Base-by-base conservation (phyloP, 2,329 filamentous ascomycete genomes). In the Fusarium sulawesiense region DNA sequence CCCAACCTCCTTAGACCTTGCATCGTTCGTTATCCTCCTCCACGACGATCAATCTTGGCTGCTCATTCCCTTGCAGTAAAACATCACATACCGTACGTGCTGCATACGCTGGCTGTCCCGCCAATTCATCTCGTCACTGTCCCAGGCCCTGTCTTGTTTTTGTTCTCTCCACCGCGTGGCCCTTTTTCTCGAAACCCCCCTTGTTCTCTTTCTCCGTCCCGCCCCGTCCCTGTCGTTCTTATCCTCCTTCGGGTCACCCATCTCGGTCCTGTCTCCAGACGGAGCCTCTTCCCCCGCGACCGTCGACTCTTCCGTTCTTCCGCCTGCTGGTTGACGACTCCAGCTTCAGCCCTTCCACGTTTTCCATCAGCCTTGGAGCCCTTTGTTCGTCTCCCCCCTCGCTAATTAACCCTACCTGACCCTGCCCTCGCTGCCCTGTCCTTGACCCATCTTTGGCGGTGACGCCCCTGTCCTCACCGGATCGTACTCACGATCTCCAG, bases 241-340 rank as follows among this genome's bases (percentile, higher is more conserved):
- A 59, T 64, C 66, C 63, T 64, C 60, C 53, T 71, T 73, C 49
- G 72, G 71, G 61, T 71, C 55, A 57, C 44, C 49, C 62, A 75
- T 71, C 72, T 75, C 68, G 71, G 73, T 57, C 66, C 51, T 71
- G 71, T 71, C 72, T 75, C 73, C 71, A 75, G 73, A 66, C 73
- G 64, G 73, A 75, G 73, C 72, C 72, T 75, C 73, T 69, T 61
- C 66, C 69, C 71, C 72, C 68, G 73, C 72, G 70, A 65, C 70
- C 63, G 60, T 47, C 72, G 66, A 70, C 57, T 64, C 66, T 64
- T 68, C 66, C 71, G 66, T 56, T 62, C 54, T 25, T 21, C 45
- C 61, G 57, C 60, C 49, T 56, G 30, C 20, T 56, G 51, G 32
- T 53, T 56, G 20, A 62, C 58, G 48, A 59, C 57, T 50, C 54